These are phyloP conservation scores for Fusarium hostae DNA, from an alignment of 2,329 filamentous ascomycete genomes.

Conservation along the genomic window DNA sequence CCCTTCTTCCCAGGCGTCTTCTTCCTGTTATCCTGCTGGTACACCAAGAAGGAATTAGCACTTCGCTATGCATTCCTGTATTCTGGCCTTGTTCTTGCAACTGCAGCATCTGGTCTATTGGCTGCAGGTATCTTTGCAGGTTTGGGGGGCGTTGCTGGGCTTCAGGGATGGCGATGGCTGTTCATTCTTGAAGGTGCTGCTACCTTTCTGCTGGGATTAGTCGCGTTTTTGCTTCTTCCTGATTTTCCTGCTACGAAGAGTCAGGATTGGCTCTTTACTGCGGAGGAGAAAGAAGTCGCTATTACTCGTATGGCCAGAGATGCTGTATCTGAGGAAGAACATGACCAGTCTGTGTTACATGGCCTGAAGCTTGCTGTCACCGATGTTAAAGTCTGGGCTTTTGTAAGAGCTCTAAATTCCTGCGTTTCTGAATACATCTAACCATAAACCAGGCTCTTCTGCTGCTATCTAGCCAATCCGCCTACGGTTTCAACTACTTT, in stretches of 20 bases:
- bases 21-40: too few species aligned
- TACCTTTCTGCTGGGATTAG: background rate
- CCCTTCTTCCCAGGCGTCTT: too few species aligned
- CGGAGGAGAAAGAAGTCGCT: background rate
- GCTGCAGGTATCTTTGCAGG: too few species aligned
- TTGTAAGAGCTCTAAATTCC: background rate
- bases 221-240: background rate
- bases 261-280: background rate
- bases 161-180: too few species aligned
- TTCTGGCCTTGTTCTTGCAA: too few species aligned
- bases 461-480: background rate
- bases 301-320: background rate
- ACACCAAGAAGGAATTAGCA: too few species aligned
- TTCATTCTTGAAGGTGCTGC: too few species aligned
- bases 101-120: too few species aligned
- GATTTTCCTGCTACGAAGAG: background rate
- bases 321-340: background rate
- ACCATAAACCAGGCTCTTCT: background rate
- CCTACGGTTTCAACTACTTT: background rate
- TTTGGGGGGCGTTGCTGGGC: too few species aligned
- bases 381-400: background rate
- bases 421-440: background rate
- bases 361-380: background rate
- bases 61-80: too few species aligned
- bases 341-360: background rate